These are phyloP conservation scores for Protomyces arabidopsidicola DNA, from an alignment of 1,139 yeast genomes.

Conservation along the genomic window DNA sequence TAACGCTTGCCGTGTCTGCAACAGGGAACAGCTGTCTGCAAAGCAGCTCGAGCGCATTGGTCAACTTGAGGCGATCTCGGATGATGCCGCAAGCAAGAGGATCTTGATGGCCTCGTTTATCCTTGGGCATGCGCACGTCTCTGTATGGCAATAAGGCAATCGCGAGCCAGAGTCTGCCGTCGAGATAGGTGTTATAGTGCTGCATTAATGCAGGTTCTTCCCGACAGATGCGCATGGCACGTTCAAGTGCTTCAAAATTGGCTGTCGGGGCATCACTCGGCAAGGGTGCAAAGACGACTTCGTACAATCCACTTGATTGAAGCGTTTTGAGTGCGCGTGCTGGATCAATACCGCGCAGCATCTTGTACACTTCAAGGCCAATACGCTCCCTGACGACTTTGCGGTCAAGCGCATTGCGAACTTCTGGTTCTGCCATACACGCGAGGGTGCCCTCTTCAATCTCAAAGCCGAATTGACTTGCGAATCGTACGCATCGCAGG, in stretches of 20 bases:
- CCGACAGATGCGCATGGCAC: not conserved
- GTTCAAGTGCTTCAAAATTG: slow-evolving; percentile 4
- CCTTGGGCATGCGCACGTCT: not conserved
- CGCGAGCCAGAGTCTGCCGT: slow-evolving; percentile 14
- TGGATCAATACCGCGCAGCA: slow-evolving; percentile 49
- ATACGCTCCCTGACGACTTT: slow-evolving; percentile 89
- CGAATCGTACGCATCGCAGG: slow-evolving; percentile 76
- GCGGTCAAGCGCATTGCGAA: slow-evolving; percentile 55
- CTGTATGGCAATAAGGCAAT: slow-evolving; percentile 14
- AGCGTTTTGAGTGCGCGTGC: slow-evolving; percentile 29
- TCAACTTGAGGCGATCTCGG: slow-evolving; percentile 16
- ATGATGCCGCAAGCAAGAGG: slow-evolving; percentile 15
- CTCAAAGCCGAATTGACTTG: slow-evolving; percentile 66
- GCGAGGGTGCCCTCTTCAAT: slow-evolving; percentile 56
- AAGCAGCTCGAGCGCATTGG: slow-evolving; percentile 9
- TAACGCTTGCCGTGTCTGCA: not conserved
- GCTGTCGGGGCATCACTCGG: not conserved
- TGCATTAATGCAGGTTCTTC: not conserved
- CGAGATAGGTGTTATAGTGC: slow-evolving; percentile 3
- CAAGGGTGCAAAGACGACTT: slow-evolving; percentile 27
- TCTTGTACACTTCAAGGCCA: slow-evolving; percentile 79
- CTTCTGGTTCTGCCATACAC: slow-evolving; percentile 61
- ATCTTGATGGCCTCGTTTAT: slow-evolving; percentile 6
- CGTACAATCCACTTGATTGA: slow-evolving; percentile 36
- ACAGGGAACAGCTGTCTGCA: slow-evolving; percentile 4